Conservation (phyloP, 2,329 filamentous ascomycete species). For the Xylariales sp. region DNA sequence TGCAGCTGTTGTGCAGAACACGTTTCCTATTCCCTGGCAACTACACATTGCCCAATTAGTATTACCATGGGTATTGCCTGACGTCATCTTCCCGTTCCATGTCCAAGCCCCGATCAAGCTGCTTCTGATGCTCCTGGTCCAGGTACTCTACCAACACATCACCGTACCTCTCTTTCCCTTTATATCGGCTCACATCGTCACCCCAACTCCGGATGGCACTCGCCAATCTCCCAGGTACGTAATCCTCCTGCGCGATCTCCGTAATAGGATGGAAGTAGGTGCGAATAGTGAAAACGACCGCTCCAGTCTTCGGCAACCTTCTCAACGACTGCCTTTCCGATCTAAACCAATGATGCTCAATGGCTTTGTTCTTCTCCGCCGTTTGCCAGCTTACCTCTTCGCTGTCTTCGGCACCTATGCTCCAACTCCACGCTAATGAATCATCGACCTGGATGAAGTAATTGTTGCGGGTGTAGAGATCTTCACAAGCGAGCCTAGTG, state of each 20-base stretch:
- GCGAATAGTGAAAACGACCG: slow-evolving; percentile 68
- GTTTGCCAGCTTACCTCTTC: slow-evolving; percentile 65
- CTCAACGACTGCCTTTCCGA: slow-evolving; percentile 70
- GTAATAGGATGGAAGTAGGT: slow-evolving; percentile 74
- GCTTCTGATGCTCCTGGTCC: slow-evolving; percentile 68
- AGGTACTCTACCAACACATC: slow-evolving; percentile 72
- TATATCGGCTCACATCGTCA: slow-evolving; percentile 70
- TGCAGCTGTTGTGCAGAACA: no score
- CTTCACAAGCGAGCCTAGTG: slow-evolving; percentile 62
- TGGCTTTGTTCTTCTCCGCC: slow-evolving; percentile 67
- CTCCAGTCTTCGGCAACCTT: slow-evolving; percentile 53
- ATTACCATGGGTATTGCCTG: slow-evolving; percentile 56
- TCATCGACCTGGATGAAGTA: slow-evolving; percentile 89
- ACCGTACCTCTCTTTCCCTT: slow-evolving; percentile 70
- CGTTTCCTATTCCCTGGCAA: no score
- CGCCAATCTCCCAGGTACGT: slow-evolving; percentile 73
- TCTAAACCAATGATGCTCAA: slow-evolving; percentile 72
- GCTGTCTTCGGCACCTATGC: slow-evolving; percentile 69
- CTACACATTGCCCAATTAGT: neutral
- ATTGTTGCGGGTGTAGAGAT: slow-evolving; percentile 64
- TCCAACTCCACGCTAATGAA: slow-evolving; percentile 67
- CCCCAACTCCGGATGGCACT: slow-evolving; percentile 79
- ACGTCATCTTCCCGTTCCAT: slow-evolving; percentile 55
- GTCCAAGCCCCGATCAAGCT: slow-evolving; percentile 63
- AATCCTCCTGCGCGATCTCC: slow-evolving; percentile 64